phyloP scores from a whole-genome alignment of 225 moss, liverwort and hornwort genomes.

The Marchantia paleacea region DNA sequence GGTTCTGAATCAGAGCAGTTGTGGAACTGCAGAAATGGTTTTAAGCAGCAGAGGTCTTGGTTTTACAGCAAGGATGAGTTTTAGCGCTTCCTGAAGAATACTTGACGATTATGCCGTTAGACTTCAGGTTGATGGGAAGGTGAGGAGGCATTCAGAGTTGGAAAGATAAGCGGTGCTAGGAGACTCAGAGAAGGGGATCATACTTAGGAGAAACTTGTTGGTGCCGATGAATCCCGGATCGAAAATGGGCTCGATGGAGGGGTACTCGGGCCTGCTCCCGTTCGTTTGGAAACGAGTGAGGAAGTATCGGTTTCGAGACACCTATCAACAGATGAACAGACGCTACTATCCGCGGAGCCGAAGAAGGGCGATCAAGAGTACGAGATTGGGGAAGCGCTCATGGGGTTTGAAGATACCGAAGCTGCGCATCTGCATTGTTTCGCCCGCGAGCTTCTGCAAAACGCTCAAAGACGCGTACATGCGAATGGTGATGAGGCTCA shows the following conservation, averaged over 20 bases:
- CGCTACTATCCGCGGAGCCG: conserved; percentile 15
- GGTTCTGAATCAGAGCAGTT: not conserved
- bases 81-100: not conserved
- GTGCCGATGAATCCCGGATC: not conserved
- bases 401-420: conserved; percentile 31
- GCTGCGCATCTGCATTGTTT: conserved; percentile 23
- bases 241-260: conserved; percentile 19
- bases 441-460: conserved; percentile 12
- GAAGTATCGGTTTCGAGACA: conserved; percentile 7
- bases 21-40: not conserved
- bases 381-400: conserved; percentile 29
- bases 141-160: not conserved
- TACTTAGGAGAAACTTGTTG: not conserved
- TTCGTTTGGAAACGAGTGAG: conserved; percentile 20
- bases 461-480: conserved; percentile 16
- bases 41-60: not conserved
- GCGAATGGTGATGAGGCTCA: conserved; percentile 21
- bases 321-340: conserved; percentile 22
- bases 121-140: not conserved
- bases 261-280: conserved; percentile 20
- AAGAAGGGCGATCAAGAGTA: conserved; percentile 4
- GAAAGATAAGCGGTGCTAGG: not conserved
- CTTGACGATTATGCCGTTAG: not conserved
- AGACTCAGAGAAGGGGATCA: not conserved
- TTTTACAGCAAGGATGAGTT: not conserved